Conservation (phyloP, 768 basidiomycete genomes). For the Tubosaeta brunneosetosa region DNA sequence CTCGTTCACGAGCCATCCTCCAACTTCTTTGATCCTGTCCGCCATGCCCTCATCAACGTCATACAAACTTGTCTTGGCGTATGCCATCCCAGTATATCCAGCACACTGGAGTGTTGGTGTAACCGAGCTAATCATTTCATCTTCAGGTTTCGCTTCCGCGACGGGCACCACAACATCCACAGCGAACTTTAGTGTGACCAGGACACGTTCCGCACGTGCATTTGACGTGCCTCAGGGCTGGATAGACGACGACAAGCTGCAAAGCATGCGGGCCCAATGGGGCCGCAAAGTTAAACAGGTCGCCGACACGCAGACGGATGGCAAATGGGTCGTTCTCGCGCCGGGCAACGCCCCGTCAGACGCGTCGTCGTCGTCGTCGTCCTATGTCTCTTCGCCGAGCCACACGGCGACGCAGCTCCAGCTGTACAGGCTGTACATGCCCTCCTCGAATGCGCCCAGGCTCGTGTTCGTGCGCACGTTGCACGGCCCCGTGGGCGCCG, state of each 20-base stretch:
- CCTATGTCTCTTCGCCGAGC: slow-evolving; percentile 33
- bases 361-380: slow-evolving; percentile 14
- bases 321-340: slow-evolving; percentile 79
- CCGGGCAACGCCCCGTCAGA: slow-evolving; percentile 41
- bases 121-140: slow-evolving; percentile 68
- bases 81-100: slow-evolving; percentile 75
- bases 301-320: slow-evolving; percentile 76
- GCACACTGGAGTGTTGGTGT: slow-evolving; percentile 75
- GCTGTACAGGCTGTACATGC: slow-evolving; percentile 68
- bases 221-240: slow-evolving; percentile 69
- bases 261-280: slow-evolving; percentile 69
- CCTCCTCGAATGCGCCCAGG: slow-evolving; percentile 54
- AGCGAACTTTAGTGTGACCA: slow-evolving; percentile 44
- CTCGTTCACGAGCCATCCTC: slow-evolving; percentile 76
- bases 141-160: slow-evolving; percentile 11
- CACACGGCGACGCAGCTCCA: slow-evolving; percentile 57
- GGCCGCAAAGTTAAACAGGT: slow-evolving; percentile 66
- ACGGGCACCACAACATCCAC: slow-evolving; percentile 11
- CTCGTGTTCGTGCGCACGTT: slow-evolving; percentile 68
- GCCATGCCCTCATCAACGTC: slow-evolving; percentile 45
- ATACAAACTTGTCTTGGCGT: slow-evolving; percentile 73
- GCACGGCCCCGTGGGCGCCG: slow-evolving; percentile 63
- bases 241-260: slow-evolving; percentile 63
- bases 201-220: slow-evolving; percentile 62
- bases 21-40: slow-evolving; percentile 76